These are phyloP conservation scores for Phytophthora litchii DNA, from an alignment of 352 stramenopile genomes.

Conservation along the genomic window DNA sequence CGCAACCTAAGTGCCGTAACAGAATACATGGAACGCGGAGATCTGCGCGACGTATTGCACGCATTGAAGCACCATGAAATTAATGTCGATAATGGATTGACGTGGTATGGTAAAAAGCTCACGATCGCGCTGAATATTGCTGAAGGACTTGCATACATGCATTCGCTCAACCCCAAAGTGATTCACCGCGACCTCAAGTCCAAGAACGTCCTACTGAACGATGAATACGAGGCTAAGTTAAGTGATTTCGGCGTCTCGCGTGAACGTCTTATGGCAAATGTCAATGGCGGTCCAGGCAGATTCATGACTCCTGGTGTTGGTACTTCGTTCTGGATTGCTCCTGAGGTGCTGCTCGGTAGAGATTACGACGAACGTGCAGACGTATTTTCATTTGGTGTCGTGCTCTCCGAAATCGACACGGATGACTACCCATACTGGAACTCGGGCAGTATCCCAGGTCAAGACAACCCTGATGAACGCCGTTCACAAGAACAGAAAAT, in stretches of 20 bases:
- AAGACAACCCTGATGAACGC: conserved; percentile 33
- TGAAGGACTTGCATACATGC: conserved; percentile 68
- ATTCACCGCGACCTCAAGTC: conserved; percentile 86
- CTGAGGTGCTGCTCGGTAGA: conserved; percentile 43
- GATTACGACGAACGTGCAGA: conserved; percentile 55
- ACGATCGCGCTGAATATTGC: conserved; percentile 68
- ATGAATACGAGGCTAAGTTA: conserved; percentile 65
- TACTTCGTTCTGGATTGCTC: conserved; percentile 55
- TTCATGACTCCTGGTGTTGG: conserved; percentile 61
- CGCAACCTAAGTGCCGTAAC: conserved; percentile 62
- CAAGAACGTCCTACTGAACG: conserved; percentile 77
- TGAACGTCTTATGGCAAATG: conserved; percentile 30
- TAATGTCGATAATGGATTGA: conserved; percentile 33
- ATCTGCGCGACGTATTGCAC: conserved; percentile 67
- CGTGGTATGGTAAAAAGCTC: conserved; percentile 59
- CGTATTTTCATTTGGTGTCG: conserved; percentile 53
- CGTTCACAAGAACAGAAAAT: conserved; percentile 51
- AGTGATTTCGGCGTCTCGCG: conserved; percentile 81
- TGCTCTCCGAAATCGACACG: conserved; percentile 59
- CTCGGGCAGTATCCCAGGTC: conserved; percentile 33
- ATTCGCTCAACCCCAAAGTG: conserved; percentile 65
- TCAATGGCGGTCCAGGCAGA: conserved; percentile 31
- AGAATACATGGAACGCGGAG: conserved; percentile 78
- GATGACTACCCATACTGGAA: conserved; percentile 57
- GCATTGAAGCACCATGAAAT: conserved; percentile 38